Percentiles rank a stretch among this genome's conserved stretches.
These are phyloP conservation scores for Pochonia chlamydosporia DNA, from an alignment of 2,329 filamentous ascomycete genomes.

Conservation along the genomic window DNA sequence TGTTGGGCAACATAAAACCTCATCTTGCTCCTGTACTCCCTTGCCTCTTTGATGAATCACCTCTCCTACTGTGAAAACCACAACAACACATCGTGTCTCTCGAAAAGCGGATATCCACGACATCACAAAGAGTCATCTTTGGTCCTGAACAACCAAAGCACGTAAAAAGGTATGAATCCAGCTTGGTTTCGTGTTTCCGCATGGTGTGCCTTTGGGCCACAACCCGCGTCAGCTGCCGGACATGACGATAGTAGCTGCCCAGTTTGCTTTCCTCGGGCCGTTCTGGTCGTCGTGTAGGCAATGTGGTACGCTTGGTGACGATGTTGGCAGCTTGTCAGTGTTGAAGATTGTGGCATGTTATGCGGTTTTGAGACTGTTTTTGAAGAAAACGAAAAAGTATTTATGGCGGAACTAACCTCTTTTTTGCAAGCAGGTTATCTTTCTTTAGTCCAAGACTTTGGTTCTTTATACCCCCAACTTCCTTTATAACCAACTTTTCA, in stretches of 20 bases:
- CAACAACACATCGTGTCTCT: not conserved
- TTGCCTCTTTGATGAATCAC: not conserved
- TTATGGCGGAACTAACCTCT: not conserved
- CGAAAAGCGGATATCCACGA: not conserved
- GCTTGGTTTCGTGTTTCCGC: not conserved
- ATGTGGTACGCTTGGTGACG: not conserved
- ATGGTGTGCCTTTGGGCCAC: not conserved
- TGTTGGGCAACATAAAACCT: not conserved
- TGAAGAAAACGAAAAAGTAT: not conserved
- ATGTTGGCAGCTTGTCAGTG: not conserved
- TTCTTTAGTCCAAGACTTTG: no score
- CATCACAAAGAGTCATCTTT: not conserved
- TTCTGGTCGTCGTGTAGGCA: not conserved
- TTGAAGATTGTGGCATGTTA: not conserved
- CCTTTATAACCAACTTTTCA: no score
- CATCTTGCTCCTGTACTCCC: not conserved
- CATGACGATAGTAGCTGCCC: not conserved
- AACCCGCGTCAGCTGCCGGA: no score
- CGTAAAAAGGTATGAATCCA: not conserved
- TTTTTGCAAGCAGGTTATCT: not conserved
- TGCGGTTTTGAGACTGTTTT: not conserved
- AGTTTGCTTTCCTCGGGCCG: not conserved
- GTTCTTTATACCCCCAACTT: no score
- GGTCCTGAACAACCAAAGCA: not conserved
- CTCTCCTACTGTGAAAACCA: not conserved